phyloP scores from a whole-genome alignment of 306 rosid species.

The Neltuma alba region DNA sequence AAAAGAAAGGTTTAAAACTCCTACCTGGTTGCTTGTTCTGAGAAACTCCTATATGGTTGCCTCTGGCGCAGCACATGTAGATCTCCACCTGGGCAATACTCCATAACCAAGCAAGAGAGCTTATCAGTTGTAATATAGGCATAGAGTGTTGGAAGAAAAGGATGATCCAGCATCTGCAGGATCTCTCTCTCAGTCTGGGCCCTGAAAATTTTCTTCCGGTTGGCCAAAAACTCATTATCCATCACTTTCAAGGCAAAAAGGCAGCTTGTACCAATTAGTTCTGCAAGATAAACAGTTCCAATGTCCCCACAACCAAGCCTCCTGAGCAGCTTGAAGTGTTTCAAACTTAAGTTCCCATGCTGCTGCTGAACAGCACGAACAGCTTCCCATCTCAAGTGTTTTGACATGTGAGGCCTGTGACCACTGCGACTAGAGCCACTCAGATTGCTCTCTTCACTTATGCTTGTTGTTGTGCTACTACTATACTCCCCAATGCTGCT shows the following conservation, averaged over 20 bases:
- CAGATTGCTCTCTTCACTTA: constrained; percentile 85
- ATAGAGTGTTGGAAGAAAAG: constrained; percentile 92
- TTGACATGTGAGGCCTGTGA: constrained; percentile 96
- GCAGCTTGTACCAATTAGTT: constrained; percentile 72
- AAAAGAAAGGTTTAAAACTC: constrained; percentile 24
- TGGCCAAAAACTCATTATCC: constrained; percentile 87
- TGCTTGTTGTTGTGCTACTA: constrained; percentile 89
- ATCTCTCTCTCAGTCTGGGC: constrained; percentile 97
- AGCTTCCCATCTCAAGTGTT: constrained; percentile 96
- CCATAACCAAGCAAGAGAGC: constrained; percentile 91
- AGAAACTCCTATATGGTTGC: constrained; percentile 77
- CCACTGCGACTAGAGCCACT: constrained; percentile 85
- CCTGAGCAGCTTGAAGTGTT: constrained; percentile 75
- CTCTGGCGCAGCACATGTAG: constrained; percentile 92
- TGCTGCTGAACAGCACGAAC: constrained; percentile 65
- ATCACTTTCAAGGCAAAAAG: constrained; percentile 89
- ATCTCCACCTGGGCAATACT: constrained; percentile 96
- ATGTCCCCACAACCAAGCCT: constrained; percentile 97
- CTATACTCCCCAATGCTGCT: constrained; percentile 95
- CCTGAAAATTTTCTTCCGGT: constrained; percentile 77
- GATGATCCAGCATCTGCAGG: constrained; percentile 92
- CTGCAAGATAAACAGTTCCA: constrained; percentile 97
- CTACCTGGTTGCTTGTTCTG: constrained; percentile 91
- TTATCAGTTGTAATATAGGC: constrained; percentile 75
- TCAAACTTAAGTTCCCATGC: constrained; percentile 73